Conservation (phyloP, 305 asterid genomes). For the Rubia tinctorum region DNA sequence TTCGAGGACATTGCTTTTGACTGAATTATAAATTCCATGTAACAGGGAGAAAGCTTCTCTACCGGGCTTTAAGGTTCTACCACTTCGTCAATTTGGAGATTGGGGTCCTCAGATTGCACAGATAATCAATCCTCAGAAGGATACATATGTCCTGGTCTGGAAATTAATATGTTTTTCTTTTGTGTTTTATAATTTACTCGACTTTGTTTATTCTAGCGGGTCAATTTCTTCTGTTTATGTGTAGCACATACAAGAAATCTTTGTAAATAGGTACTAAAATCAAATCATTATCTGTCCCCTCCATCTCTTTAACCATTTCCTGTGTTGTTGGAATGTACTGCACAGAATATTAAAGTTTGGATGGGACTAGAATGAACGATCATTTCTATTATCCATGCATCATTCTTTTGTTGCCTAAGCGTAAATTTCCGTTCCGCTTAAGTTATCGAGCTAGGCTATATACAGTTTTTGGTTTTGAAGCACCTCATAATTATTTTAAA, state of each 20-base stretch:
- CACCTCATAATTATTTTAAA: neutral
- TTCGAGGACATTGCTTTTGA: neutral
- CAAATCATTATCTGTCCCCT: neutral
- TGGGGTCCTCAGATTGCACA: slow-evolving; percentile 86
- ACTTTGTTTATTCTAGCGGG: neutral
- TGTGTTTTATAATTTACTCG: neutral
- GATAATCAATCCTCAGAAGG: slow-evolving; percentile 76
- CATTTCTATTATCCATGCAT: neutral
- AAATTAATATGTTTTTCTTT: slow-evolving; percentile 10
- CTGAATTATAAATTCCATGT: slow-evolving; percentile 15
- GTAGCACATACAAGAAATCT: neutral
- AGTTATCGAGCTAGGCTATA: neutral
- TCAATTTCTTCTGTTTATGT: neutral
- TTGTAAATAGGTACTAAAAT: neutral
- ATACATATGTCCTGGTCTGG: slow-evolving; percentile 81
- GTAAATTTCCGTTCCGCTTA: neutral
- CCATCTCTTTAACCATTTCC: neutral
- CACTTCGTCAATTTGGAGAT: slow-evolving; percentile 83
- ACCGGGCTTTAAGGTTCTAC: slow-evolving; percentile 81
- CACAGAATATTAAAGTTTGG: neutral
- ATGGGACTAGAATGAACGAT: neutral
- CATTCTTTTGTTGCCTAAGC: neutral
- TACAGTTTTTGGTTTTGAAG: neutral
- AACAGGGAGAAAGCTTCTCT: slow-evolving; percentile 74
- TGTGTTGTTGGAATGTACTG: neutral